phyloP scores from a whole-genome alignment of 176 grass and related monocot genomes.

The Carex cristatella region DNA sequence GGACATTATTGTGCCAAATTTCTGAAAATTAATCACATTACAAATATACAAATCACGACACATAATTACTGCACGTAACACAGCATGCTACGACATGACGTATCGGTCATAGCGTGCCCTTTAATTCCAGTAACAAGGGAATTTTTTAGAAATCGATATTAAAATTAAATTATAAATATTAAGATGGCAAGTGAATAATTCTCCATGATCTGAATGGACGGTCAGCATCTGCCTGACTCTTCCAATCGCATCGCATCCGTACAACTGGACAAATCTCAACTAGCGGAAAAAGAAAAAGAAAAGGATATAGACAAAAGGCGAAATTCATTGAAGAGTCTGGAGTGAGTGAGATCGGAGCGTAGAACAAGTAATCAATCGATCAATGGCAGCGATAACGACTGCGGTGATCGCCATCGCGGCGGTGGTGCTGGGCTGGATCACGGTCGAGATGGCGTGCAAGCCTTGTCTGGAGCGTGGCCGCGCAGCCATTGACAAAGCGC shows the following conservation, averaged over 20 bases:
- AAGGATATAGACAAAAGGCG: background rate
- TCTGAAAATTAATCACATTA: too few relatives aligned
- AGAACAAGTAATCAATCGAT: background rate
- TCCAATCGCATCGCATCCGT: background rate
- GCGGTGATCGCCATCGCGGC: conserved; percentile 73
- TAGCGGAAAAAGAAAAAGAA: background rate
- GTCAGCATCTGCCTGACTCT: background rate
- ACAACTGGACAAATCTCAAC: background rate
- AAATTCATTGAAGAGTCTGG: background rate
- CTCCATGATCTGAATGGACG: background rate
- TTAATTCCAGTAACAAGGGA: too few relatives aligned
- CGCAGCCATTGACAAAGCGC: conserved; percentile 72
- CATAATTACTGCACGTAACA: too few relatives aligned
- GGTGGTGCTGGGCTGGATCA: conserved; percentile 77
- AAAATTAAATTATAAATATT: too few relatives aligned
- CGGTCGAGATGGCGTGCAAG: conserved; percentile 97
- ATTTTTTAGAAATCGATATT: too few relatives aligned
- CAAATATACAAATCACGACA: too few relatives aligned
- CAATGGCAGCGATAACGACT: conserved; percentile 66
- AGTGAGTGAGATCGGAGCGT: background rate
- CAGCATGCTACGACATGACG: too few relatives aligned
- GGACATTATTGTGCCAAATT: too few relatives aligned
- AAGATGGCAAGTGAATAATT: too few relatives aligned
- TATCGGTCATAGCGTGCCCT: too few relatives aligned
- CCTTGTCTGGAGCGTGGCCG: conserved; percentile 80